Evolutionary conservation across 345 rosid genomes (phyloP).

Genomic region (Citrus unshiu): DNA sequence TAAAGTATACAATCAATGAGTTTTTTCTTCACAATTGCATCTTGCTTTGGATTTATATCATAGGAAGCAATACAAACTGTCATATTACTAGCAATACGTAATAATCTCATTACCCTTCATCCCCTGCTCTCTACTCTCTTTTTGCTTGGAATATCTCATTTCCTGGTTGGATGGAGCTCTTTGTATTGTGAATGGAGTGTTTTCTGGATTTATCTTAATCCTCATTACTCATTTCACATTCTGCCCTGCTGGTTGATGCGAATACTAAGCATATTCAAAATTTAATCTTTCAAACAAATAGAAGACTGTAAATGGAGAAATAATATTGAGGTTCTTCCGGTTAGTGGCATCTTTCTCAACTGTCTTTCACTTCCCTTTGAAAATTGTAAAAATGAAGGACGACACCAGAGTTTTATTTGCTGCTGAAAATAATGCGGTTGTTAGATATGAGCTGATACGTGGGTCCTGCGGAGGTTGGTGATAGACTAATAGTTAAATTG

Average conservation of each 20-base stretch:
- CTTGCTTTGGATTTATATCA: background rate
- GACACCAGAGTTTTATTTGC: background rate
- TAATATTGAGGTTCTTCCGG: background rate
- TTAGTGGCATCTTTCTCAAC: too few species aligned
- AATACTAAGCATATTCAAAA: background rate
- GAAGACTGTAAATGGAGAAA: background rate
- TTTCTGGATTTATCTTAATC: background rate
- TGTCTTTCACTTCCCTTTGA: background rate
- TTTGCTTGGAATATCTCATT: too few species aligned
- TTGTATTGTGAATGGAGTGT: background rate
- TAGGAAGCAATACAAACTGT: background rate
- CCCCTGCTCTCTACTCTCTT: too few species aligned
- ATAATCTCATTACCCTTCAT: too few species aligned
- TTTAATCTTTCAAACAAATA: background rate
- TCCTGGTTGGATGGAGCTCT: background rate
- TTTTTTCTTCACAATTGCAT: background rate
- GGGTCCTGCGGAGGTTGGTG: background rate
- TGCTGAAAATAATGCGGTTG: background rate
- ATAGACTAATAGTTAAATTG: background rate
- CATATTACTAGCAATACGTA: background rate
- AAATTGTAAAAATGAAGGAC: background rate
- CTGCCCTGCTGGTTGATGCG: background rate
- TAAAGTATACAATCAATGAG: conserved; percentile 2
- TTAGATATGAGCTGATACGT: background rate
- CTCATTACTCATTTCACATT: background rate